Evolutionary conservation across 306 rosid genomes (phyloP), one percentile per base, ranked within the genome.

Genomic region (Prunus mume): DNA sequence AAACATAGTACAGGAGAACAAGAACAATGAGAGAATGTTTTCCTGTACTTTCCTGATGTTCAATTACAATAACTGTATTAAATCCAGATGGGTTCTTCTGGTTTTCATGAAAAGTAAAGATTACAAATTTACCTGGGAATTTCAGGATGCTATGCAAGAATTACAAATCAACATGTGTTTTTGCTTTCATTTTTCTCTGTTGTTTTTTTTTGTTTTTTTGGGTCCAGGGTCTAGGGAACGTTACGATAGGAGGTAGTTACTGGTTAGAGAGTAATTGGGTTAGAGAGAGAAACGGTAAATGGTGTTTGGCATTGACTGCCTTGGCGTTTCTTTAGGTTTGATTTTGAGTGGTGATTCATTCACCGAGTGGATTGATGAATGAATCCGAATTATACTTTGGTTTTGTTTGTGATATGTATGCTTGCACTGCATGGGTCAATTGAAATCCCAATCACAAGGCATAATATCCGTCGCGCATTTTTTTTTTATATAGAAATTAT

Each of bases 301-400:
- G 66, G 11, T 17, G 55, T 67, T 38, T 24, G 52, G 51, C 15
- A 18, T 77, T 47, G 81, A 69, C 62, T 69, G 51, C 41, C 52
- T 78, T 10, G 58, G 72, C 82, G 77, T 71, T 78, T 78, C 78
- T 78, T 43, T n/a, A 82, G 76, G 71, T 49, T 30, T 11, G 7
- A 28, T 7, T 65, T 34, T 45, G 34, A 9, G 32, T 14, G 65
- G 52, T 38, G 38, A 25, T 55, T 20, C 66, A 32, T 28, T 54
- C 52, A 47, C 52, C 52, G 43, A 38, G 43, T 38, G 43, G 10
- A 38, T 38, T 38, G 43, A 38, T 38, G 43, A 7, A 38, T 38
- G 43, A 38, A 38, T 34, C 43, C 43, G 9, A 38, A 38, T 6
- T 38, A 7, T 38, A 6, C 43, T 6, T 38, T 7, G 43, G 43